Base-by-base conservation (phyloP, 306 rosid genomes). In the Cajanus cajan region DNA sequence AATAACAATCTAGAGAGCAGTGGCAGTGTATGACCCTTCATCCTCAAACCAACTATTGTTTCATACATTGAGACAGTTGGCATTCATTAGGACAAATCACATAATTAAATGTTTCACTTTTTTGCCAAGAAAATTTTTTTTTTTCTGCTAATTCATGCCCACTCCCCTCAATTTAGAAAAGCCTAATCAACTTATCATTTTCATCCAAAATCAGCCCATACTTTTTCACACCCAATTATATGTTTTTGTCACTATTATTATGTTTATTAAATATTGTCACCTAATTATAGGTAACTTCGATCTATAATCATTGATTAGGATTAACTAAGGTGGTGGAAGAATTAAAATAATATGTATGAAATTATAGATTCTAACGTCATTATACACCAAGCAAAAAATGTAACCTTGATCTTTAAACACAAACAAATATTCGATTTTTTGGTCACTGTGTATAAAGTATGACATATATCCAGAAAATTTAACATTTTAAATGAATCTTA, bases 61-160 rank as follows among this genome's bases (percentile, higher is more conserved):
- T 78, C 82, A n/a, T 64, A 61, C 45, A 57, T 62, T 68, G 76
- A 82, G 88, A 85, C 86, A 78, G 79, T 71, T 78, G 84, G 71
- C 80, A 44, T 10, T 21, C 51, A 9, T 59, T 69, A 47, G 44
- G 71, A 76, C 79, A 80, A n/a, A 36, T 62, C 5, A 22, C 55
- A 71, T 51, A 62, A 59, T 82, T 58, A 25, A 28, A 41, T 10
- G 37, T 75, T 44, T 74, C 8, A 1, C 63, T 41, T 55, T 55
- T 74, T 4, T 12, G 11, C 12, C 34, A 78, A 57, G 69, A 43
- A 34, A 62, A 1, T 68, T 72, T 80, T 68, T 72, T 80, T 24
- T 74, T 52, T 74, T 74, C 37, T 43, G 14, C 70, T 67, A 74
- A 74, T 74, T 63, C 47, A 31, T 41, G 14, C 14, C 21, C 75